phyloP scores from a whole-genome alignment of 805 yeast species.

The Kodamaea leandrae region DNA sequence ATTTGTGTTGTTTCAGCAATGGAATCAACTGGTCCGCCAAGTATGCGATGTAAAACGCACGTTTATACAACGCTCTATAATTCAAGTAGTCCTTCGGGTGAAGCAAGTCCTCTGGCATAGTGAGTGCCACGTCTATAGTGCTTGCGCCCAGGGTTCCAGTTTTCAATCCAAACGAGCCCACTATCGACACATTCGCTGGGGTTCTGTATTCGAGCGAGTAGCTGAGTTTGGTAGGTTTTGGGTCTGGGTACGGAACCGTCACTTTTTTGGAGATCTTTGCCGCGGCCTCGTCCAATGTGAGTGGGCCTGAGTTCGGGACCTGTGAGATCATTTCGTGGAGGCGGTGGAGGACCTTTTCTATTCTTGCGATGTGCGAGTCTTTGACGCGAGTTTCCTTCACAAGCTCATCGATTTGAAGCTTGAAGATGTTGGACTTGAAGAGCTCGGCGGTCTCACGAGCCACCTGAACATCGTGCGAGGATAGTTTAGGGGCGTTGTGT shows the following conservation, averaged over 20 bases:
- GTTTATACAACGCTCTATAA: conserved; percentile 84
- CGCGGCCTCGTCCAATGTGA: conserved; percentile 56
- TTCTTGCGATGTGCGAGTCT: conserved; percentile 59
- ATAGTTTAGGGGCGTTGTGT: conserved; percentile 27
- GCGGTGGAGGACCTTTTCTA: conserved; percentile 75
- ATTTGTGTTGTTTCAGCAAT: conserved; percentile 50
- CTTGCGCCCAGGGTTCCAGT: conserved; percentile 44
- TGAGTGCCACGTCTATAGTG: conserved; percentile 73
- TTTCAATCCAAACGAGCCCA: conserved; percentile 87
- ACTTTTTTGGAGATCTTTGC: conserved; percentile 51
- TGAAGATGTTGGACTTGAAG: conserved; percentile 93
- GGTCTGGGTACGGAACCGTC: conserved; percentile 84
- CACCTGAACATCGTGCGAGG: conserved; percentile 82
- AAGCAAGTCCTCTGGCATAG: conserved; percentile 75
- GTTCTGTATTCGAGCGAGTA: conserved; percentile 66
- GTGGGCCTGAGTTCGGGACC: conserved; percentile 52
- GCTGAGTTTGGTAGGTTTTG: conserved; percentile 72
- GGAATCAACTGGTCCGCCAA: conserved; percentile 63
- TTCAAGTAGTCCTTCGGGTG: conserved; percentile 88
- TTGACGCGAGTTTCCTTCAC: conserved; percentile 75
- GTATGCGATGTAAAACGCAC: conserved; percentile 83
- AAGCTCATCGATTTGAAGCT: conserved; percentile 89
- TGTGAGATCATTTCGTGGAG: conserved; percentile 64
- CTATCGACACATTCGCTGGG: conserved; percentile 74
- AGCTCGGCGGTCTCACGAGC: conserved; percentile 93